Conservation (phyloP, 2,329 filamentous ascomycete species). For the Colletotrichum tropicicola region DNA sequence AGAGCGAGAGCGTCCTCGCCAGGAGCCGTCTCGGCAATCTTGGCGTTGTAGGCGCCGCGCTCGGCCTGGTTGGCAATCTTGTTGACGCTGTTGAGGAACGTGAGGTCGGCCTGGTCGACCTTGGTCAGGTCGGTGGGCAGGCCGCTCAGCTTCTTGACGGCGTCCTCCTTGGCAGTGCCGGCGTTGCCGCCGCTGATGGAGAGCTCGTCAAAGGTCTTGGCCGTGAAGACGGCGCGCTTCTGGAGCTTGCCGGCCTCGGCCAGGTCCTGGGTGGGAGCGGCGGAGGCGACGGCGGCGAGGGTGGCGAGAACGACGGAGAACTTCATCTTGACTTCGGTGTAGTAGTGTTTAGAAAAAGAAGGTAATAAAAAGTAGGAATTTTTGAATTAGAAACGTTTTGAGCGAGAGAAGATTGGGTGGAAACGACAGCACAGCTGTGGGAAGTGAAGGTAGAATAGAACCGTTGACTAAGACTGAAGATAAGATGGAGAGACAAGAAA, state of each 20-base stretch:
- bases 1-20: conserved; percentile 57
- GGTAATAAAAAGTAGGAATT: background rate
- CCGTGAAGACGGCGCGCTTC: conserved; percentile 40
- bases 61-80: conserved; percentile 63
- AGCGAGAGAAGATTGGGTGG: conserved; percentile 9
- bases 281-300: conserved; percentile 39
- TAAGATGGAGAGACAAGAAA: background rate
- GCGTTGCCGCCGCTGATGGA: conserved; percentile 56
- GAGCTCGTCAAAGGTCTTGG: conserved; percentile 51
- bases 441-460: conserved; percentile 11
- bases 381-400: background rate
- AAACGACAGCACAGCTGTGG: conserved; percentile 22
- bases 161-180: conserved; percentile 54
- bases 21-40: conserved; percentile 53
- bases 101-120: conserved; percentile 56
- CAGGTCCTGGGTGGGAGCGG: conserved; percentile 26
- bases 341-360: conserved; percentile 21
- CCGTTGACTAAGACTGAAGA: conserved; percentile 11
- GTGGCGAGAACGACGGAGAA: conserved; percentile 41
- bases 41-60: conserved; percentile 60
- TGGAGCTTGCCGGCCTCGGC: conserved; percentile 31
- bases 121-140: conserved; percentile 50
- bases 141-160: conserved; percentile 47
- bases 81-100: conserved; percentile 59
- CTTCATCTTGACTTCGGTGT: conserved; percentile 38